Base-by-base conservation (phyloP, 148 eudicot genomes). In the Polygonum maritimum region DNA sequence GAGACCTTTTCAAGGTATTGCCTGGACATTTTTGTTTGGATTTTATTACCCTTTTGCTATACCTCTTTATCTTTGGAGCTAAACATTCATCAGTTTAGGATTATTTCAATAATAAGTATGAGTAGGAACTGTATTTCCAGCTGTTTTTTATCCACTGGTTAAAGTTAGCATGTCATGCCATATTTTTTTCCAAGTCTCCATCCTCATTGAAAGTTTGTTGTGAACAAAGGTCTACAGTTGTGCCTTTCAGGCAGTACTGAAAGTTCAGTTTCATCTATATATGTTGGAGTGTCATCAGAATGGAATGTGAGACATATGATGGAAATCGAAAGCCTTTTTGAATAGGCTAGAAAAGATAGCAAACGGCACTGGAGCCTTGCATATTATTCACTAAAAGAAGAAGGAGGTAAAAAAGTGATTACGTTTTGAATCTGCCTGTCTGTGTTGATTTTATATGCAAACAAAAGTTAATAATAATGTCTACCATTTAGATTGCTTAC, bases 1-100 rank as follows among this genome's bases (percentile, higher is more conserved):
- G 67, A 60, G 67, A 26, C 15, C 11, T 60, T 60, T 60, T 60
- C 67, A 60, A 60, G 67, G 67, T 60, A 60, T 60, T 26, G 15
- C 2, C 38, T 26, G 35, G 38, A 58, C 35, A 9, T 11, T 15
- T 60, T 10, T 58, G 14, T 22, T 58, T 9, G 33, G 65, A 22
- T 58, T 22, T n/a, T 57, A 21, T 26, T 21, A 57, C 33, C 33
- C 7, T 57, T 13, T 33, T 57, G 2, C 33, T 57, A 57, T 60
- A 22, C 67, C 26, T 22, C 36, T 60, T 21, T 60, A 2, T 26
- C 26, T 33, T 26, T 21, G 67, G 22, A 22, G 67, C 67, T 60
- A 60, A 60, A 60, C 67, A 10, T 26, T 60, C 33, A 22, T 26
- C 3, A 4, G 19, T 54, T 54, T 22, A 54, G 18, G 21, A 54